A percentile compares a stretch with the other conserved stretches of the same genome.
Evolutionary conservation across 306 rosid species (phyloP).

Genomic region (Gastrolobium bilobum): DNA sequence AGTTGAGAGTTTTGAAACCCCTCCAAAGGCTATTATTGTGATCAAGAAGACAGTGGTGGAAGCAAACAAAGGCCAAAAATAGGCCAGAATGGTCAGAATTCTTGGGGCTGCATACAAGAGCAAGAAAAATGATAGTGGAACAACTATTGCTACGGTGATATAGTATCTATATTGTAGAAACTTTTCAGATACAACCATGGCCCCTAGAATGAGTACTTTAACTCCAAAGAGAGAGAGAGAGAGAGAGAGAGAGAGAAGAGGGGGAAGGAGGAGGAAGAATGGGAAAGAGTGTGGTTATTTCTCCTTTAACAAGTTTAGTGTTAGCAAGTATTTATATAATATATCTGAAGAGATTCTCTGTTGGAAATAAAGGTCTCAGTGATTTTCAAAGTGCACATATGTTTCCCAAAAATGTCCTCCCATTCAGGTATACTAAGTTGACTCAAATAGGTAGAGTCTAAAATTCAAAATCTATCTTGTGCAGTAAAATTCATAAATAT

Average conservation of each 20-base stretch:
- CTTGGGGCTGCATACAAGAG: constrained; percentile 71
- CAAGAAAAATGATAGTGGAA: constrained; percentile 57
- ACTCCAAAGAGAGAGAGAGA: constrained; percentile 9
- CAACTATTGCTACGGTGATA: constrained; percentile 59
- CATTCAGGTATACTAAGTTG: constrained; percentile 6
- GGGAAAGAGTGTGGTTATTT: constrained; percentile 17
- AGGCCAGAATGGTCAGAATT: constrained; percentile 65
- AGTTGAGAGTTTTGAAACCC: constrained; percentile 63
- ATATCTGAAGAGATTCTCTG: constrained; percentile 47
- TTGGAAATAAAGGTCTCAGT: constrained; percentile 47
- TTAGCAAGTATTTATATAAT: constrained; percentile 36
- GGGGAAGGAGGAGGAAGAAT: not conserved
- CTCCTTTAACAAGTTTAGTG: constrained; percentile 13
- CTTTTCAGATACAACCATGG: constrained; percentile 67
- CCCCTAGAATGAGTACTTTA: not conserved
- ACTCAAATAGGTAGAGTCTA: not conserved
- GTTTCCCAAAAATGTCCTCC: constrained; percentile 59
- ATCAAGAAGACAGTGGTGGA: constrained; percentile 77
- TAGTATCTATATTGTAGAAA: constrained; percentile 71
- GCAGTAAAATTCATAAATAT: not conserved
- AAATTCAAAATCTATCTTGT: not conserved
- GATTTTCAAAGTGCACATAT: constrained; percentile 33
- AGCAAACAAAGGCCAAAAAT: constrained; percentile 89
- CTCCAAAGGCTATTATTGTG: constrained; percentile 68
- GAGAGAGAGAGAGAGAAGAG: not conserved